Evolutionary conservation across 768 basidiomycete species (phyloP).

Genomic region (Suillus subaureus): DNA sequence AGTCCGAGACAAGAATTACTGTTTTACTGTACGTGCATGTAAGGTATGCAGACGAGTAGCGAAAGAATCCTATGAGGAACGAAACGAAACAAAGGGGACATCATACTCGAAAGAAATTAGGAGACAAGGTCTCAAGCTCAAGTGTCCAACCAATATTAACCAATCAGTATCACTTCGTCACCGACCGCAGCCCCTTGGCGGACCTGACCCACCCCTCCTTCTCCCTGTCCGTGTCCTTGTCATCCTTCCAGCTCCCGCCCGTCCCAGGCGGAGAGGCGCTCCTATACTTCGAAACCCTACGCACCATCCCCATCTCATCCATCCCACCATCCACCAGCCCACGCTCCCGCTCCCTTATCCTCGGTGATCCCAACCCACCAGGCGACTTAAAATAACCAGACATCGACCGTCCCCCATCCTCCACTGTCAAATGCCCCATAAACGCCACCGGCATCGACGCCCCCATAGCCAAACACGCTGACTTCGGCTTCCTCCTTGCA

Average conservation of each 20-base stretch:
- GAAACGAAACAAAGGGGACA: not conserved
- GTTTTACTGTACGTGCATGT: not conserved
- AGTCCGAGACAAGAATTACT: not conserved
- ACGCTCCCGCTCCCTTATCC: not conserved
- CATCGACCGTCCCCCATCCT: not conserved
- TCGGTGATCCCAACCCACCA: constrained; percentile 13
- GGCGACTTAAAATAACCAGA: constrained; percentile 11
- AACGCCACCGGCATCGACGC: constrained; percentile 5
- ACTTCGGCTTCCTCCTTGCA: constrained; percentile 14
- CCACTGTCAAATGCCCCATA: not conserved
- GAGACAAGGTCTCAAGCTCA: not conserved
- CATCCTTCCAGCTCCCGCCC: not conserved
- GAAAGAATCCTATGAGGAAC: constrained; percentile 1
- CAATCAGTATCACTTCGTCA: constrained; percentile 3
- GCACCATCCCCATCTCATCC: constrained; percentile 45
- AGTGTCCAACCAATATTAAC: not conserved
- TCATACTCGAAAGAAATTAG: not conserved
- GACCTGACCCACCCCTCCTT: constrained; percentile 8
- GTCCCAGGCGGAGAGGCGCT: not conserved
- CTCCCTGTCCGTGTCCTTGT: not conserved
- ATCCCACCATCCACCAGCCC: constrained; percentile 23
- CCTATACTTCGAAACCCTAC: constrained; percentile 21
- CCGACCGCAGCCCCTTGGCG: not conserved
- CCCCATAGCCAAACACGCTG: constrained; percentile 16
- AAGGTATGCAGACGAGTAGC: not conserved